phyloP scores from a whole-genome alignment of 768 basidiomycete species.

The Leccinum broughii region DNA sequence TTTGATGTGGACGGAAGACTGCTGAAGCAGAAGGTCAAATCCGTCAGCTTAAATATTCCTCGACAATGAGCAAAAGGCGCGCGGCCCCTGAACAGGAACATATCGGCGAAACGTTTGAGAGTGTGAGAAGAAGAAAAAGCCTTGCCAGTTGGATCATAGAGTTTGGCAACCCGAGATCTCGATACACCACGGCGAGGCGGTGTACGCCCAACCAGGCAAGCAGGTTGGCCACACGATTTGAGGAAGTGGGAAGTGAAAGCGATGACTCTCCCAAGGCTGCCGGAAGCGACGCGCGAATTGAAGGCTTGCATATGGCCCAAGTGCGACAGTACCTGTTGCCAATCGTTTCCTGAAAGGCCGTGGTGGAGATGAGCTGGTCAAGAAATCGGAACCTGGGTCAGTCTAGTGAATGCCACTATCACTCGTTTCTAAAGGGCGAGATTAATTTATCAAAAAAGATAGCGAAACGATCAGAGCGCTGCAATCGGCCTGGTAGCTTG shows the following conservation, averaged over 20 bases:
- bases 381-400: constrained; percentile 6
- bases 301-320: neutral
- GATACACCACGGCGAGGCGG: constrained; percentile 16
- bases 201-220: constrained; percentile 21
- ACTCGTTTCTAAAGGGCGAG: constrained; percentile 8
- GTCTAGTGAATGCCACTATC: neutral
- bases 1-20: constrained; percentile 13
- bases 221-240: constrained; percentile 1
- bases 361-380: neutral
- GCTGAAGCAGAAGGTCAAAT: constrained; percentile 3
- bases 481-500: neutral
- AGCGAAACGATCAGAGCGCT: constrained; percentile 3
- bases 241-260: neutral
- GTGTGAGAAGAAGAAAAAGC: constrained; percentile 11
- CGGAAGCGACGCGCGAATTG: neutral
- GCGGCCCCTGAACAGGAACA: constrained; percentile 10
- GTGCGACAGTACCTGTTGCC: neutral
- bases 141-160: constrained; percentile 5
- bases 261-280: neutral
- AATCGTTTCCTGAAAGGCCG: neutral
- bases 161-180: constrained; percentile 21
- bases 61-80: constrained; percentile 20
- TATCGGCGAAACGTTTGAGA: constrained; percentile 2
- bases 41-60: constrained; percentile 18
- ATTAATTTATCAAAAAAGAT: neutral